These are phyloP conservation scores for Aspergillus conjunctus DNA, from an alignment of 495 filamentous ascomycete species.

Conservation along the genomic window DNA sequence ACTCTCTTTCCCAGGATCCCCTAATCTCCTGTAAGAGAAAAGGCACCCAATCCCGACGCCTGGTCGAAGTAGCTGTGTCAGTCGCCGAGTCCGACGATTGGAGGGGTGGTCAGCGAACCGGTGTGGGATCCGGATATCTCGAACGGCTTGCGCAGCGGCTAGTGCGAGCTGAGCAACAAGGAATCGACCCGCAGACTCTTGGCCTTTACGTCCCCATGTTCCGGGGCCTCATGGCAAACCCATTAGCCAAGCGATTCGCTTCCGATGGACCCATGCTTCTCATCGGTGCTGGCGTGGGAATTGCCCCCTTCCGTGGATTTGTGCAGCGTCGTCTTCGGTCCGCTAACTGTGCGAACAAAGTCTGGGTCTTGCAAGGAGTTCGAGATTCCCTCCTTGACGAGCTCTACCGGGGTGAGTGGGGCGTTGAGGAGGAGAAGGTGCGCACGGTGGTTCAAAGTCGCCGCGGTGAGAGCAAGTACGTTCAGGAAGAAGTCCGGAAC, in stretches of 20 bases:
- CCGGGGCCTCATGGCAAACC: slow-evolving; percentile 98
- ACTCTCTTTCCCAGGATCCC: slow-evolving; percentile 95
- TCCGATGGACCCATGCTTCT: slow-evolving; percentile 95
- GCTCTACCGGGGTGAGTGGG: slow-evolving; percentile 94
- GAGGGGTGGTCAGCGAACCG: slow-evolving; percentile 66
- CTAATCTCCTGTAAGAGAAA: slow-evolving; percentile 72
- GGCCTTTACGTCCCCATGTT: slow-evolving; percentile 90
- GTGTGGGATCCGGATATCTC: slow-evolving; percentile 81
- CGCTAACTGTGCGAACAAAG: slow-evolving; percentile 98
- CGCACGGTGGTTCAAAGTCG: slow-evolving; percentile 92
- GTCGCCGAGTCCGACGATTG: slow-evolving; percentile 86
- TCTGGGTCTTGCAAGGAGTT: slow-evolving; percentile 98
- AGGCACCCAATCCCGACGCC: slow-evolving; percentile 70
- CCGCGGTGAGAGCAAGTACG: slow-evolving; percentile 73
- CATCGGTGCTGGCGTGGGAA: slow-evolving; percentile 93
- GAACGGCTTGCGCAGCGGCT: slow-evolving; percentile 74
- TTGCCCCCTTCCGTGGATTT: slow-evolving; percentile 96
- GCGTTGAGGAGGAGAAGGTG: slow-evolving; percentile 87
- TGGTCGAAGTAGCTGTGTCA: slow-evolving; percentile 93
- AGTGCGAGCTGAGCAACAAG: slow-evolving; percentile 62
- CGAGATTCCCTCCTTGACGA: slow-evolving; percentile 91
- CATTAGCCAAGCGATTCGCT: slow-evolving; percentile 83
- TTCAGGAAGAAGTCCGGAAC: slow-evolving; percentile 80
- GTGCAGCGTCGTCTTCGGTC: slow-evolving; percentile 92
- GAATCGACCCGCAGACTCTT: slow-evolving; percentile 50